Base-by-base conservation (phyloP, 768 basidiomycete species). In the Suillus plorans region DNA sequence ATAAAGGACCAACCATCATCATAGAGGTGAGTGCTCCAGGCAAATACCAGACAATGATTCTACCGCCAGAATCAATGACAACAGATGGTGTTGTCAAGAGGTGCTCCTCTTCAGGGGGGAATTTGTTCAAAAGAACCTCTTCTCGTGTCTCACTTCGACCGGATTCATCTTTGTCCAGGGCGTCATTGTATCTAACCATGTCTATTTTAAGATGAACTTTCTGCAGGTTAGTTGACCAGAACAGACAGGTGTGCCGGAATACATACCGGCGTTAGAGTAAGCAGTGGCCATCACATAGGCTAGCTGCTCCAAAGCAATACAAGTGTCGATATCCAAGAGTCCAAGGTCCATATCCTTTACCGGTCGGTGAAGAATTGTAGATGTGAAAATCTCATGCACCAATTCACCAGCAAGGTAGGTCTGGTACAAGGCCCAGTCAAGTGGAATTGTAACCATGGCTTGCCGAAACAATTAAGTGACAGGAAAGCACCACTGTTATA, bases 31-130 rank as follows among this genome's bases (percentile, higher is more conserved):
- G 18, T 34, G 52, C 52, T 18, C 52, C 52, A 20, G 52, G 52
- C 18, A 55, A 34, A 55, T 55, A 34, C 53, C 53, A 55, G 31
- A 55, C 53, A 34, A 34, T 55, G 9, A 55, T 55, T 55, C 53
- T 55, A 34, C 31, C 5, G 4, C 53, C 10, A 4, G 53, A 55
- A 34, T 55, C 53, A 20, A 55, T 20, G 31, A 34, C 5, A 20
- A 34, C 10, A 3, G 18, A 5, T 34, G 53, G 53, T 8, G 18
- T 34, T 34, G 34, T 34, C 16, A 53, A 31, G 28, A 31, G 9
- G 18, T 0, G 4, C 16, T 53, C 7, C 16, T 53, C 16, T 53
- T 53, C 52, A 53, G 28, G 28, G 6, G 28, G 28, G 31, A 53
- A 53, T 53, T 4, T 53, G 52, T 53, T 13, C 0, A 49, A 22